These are phyloP conservation scores for Agrostemma githago DNA, from an alignment of 148 eudicot species.

Conservation along the genomic window DNA sequence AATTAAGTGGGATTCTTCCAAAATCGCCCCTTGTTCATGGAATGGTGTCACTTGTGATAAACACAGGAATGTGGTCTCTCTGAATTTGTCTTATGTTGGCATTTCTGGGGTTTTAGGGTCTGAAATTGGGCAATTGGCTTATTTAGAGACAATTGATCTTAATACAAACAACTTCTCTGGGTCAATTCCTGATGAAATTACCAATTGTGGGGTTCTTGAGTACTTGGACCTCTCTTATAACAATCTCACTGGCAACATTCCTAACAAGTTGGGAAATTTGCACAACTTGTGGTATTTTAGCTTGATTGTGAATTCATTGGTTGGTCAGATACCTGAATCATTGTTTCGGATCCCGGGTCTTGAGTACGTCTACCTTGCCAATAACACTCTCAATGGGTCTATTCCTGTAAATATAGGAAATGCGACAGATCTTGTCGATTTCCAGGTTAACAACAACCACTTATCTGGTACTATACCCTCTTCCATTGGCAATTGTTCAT, in stretches of 20 bases:
- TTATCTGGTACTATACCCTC: conserved; percentile 56
- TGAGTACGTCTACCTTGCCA: conserved; percentile 30
- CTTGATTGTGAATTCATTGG: conserved; percentile 41
- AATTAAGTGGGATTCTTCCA: conserved; percentile 57
- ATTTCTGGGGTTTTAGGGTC: conserved; percentile 63
- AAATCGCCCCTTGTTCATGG: conserved; percentile 73
- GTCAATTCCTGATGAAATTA: conserved; percentile 44
- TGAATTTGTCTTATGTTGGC: conserved; percentile 40
- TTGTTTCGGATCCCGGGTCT: conserved; percentile 41
- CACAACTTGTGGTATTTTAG: conserved; percentile 14
- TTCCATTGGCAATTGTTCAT: conserved; percentile 55
- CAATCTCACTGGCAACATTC: conserved; percentile 44
- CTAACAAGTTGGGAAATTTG: conserved; percentile 25
- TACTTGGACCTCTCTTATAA: conserved; percentile 38
- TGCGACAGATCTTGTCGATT: conserved; percentile 30
- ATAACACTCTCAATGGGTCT: conserved; percentile 51
- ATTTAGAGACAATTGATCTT: conserved; percentile 40
- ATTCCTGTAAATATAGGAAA: conserved; percentile 59
- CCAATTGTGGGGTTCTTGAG: conserved; percentile 46
- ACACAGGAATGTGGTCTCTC: conserved; percentile 28
- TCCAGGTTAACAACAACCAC: conserved; percentile 41
- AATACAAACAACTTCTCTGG: conserved; percentile 39
- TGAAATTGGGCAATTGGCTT: conserved; percentile 41
- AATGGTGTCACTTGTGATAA: conserved; percentile 51
- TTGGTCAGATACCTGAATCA: conserved; percentile 44